Conservation (phyloP, 805 yeast genomes). For the Kluyveromyces lactis region DNA sequence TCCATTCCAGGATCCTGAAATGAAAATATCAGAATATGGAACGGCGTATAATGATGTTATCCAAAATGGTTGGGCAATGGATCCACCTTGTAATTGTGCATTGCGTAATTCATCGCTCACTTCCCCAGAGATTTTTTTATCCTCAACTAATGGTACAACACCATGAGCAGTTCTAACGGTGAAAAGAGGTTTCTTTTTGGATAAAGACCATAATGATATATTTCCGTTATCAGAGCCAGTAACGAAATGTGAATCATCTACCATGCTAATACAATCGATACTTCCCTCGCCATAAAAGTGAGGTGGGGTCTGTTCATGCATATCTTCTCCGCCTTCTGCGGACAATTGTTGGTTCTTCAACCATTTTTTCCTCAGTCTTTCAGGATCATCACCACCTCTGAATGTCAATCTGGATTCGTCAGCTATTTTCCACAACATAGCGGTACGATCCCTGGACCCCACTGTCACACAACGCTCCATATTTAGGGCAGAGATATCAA, state of each 20-base stretch:
- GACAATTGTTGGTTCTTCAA: slow-evolving; percentile 25
- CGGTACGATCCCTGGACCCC: slow-evolving; percentile 91
- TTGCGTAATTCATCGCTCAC: slow-evolving; percentile 28
- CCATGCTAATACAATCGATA: slow-evolving; percentile 82
- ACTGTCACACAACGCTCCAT: slow-evolving; percentile 93
- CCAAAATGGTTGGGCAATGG: slow-evolving; percentile 64
- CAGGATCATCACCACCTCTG: slow-evolving; percentile 72
- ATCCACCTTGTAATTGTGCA: slow-evolving; percentile 49
- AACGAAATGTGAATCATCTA: slow-evolving; percentile 85
- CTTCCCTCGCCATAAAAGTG: slow-evolving; percentile 68
- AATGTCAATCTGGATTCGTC: slow-evolving; percentile 92
- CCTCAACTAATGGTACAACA: slow-evolving; percentile 38
- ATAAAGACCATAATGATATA: slow-evolving; percentile 80
- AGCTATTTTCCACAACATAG: slow-evolving; percentile 92
- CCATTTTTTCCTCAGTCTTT: slow-evolving; percentile 33
- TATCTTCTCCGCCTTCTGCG: slow-evolving; percentile 24
- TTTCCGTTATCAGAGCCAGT: slow-evolving; percentile 96
- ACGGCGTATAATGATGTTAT: slow-evolving; percentile 74
- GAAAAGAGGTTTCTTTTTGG: slow-evolving; percentile 80
- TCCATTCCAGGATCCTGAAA: slow-evolving; percentile 88
- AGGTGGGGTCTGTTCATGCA: slow-evolving; percentile 26
- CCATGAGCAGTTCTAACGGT: slow-evolving; percentile 76
- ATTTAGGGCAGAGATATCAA: slow-evolving; percentile 70
- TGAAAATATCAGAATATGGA: slow-evolving; percentile 76
- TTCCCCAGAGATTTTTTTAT: slow-evolving; percentile 50